A percentile compares a stretch with the other conserved stretches of the same genome.
Evolutionary conservation across 192 early-diverging fungal species (phyloP).

Genomic region (Coemansia sp.): DNA sequence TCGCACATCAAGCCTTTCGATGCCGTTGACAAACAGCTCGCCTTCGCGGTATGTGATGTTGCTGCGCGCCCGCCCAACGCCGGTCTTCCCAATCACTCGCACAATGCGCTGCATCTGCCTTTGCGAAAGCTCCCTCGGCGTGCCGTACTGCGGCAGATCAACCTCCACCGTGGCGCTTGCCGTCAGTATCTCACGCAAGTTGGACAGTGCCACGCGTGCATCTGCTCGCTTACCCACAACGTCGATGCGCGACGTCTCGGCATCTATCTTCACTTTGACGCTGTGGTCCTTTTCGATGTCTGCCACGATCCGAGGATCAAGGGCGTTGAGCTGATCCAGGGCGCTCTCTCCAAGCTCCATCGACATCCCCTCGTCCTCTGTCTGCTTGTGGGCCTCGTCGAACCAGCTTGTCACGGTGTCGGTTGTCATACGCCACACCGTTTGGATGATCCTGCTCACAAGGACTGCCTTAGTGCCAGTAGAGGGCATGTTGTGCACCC

Average conservation of each 20-base stretch:
- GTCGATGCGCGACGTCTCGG: conserved; percentile 1
- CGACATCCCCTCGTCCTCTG: conserved; percentile 15
- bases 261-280: conserved; percentile 16
- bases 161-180: conserved; percentile 29
- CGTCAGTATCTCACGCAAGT: conserved; percentile 35
- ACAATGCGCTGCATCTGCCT: conserved; percentile 4
- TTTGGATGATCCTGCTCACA: conserved; percentile 30
- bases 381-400: conserved; percentile 4
- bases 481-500: background rate
- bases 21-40: conserved; percentile 30
- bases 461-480: conserved; percentile 27
- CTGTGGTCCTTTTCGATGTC: conserved; percentile 26
- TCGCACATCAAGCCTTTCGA: conserved; percentile 18
- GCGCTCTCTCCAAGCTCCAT: conserved; percentile 24
- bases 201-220: conserved; percentile 30
- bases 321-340: conserved; percentile 2
- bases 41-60: conserved; percentile 16
- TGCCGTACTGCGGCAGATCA: conserved; percentile 17
- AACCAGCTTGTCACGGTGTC: conserved; percentile 14
- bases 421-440: conserved; percentile 36
- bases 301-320: conserved; percentile 3
- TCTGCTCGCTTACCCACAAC: conserved; percentile 22
- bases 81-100: background rate
- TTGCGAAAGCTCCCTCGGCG: conserved; percentile 15
- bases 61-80: background rate